Conservation (phyloP, 2,329 filamentous ascomycete species). For the Cryphonectria parasitica region DNA sequence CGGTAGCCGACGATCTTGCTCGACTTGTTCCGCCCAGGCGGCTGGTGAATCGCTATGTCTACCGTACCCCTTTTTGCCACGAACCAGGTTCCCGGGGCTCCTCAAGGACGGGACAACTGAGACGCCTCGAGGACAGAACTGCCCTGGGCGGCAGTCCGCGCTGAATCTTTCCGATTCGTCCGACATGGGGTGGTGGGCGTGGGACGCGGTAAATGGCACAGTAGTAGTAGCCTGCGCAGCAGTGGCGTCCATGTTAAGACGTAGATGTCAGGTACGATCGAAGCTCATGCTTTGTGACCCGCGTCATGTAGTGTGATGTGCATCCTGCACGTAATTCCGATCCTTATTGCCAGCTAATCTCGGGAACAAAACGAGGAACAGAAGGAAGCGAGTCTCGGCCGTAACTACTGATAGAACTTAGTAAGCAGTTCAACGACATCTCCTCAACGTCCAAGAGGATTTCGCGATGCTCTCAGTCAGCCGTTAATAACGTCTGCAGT, state of each 20-base stretch:
- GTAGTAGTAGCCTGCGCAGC: background rate
- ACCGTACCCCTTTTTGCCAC: background rate
- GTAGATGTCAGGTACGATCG: background rate
- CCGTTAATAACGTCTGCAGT: background rate
- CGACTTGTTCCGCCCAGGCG: background rate
- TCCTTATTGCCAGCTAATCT: background rate
- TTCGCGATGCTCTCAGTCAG: background rate
- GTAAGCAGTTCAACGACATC: constrained; percentile 5
- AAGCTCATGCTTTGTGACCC: background rate
- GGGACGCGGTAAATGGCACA: background rate
- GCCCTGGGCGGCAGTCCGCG: background rate
- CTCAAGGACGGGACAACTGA: background rate
- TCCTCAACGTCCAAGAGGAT: background rate
- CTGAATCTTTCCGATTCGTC: background rate
- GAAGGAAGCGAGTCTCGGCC: background rate
- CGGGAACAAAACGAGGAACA: background rate
- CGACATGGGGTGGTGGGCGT: background rate
- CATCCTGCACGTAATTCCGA: background rate
- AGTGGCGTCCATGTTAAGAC: background rate
- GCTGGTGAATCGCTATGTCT: background rate
- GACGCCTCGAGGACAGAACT: background rate
- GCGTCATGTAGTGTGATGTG: background rate
- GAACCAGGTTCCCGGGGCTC: background rate
- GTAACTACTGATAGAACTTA: constrained; percentile 1
- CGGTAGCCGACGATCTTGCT: background rate